Evolutionary conservation across 495 filamentous ascomycete species (phyloP).

Genomic region (Acidomyces sp.): DNA sequence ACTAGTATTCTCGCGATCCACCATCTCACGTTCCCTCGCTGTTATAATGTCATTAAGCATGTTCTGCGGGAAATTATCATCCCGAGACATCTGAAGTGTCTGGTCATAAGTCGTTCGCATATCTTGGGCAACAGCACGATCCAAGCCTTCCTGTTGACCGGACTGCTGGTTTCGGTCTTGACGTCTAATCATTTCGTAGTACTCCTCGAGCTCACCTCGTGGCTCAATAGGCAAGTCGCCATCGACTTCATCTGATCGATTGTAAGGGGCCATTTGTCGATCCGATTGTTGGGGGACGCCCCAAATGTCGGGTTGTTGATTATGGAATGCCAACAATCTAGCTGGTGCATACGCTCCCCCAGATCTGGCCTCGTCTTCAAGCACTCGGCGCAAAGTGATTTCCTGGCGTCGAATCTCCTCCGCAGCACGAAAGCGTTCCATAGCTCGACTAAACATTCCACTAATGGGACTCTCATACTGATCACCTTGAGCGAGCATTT

Average conservation of each 20-base stretch:
- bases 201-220: slow-evolving; percentile 12
- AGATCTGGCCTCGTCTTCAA: slow-evolving; percentile 17
- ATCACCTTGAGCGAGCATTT: slow-evolving; percentile 27
- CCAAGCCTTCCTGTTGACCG: neutral
- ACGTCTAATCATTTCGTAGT: slow-evolving; percentile 15
- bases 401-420: slow-evolving; percentile 24
- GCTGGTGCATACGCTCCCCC: slow-evolving; percentile 8
- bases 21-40: neutral
- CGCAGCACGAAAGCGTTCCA: slow-evolving; percentile 24
- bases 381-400: slow-evolving; percentile 17
- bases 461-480: slow-evolving; percentile 32
- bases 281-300: slow-evolving; percentile 10
- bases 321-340: slow-evolving; percentile 8
- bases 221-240: slow-evolving; percentile 2
- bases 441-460: slow-evolving; percentile 28
- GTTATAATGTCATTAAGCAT: slow-evolving; percentile 9
- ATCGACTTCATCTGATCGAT: no score
- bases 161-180: slow-evolving; percentile 15
- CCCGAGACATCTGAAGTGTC: neutral
- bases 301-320: slow-evolving; percentile 16
- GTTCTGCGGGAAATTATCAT: slow-evolving; percentile 9
- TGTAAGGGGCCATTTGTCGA: neutral
- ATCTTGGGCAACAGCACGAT: slow-evolving; percentile 1
- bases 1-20: no score
- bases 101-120: neutral